Conservation (phyloP, 2,329 filamentous ascomycete species). For the Colletotrichum filicis region DNA sequence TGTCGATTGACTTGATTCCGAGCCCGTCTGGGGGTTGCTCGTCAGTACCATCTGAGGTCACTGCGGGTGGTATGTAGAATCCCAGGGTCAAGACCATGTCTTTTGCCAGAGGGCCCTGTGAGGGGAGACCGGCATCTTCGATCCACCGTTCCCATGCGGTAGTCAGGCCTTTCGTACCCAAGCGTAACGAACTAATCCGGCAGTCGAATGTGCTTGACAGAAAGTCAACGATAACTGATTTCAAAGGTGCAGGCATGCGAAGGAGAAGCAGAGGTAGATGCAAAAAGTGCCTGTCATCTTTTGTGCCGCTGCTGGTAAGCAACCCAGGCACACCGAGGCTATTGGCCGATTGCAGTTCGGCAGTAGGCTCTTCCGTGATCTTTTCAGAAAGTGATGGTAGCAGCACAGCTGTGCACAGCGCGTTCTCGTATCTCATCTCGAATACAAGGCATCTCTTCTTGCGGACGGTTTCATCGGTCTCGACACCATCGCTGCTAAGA, state of each 20-base stretch:
- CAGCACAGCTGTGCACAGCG: constrained; percentile 61
- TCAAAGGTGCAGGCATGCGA: constrained; percentile 65
- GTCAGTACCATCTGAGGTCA: constrained; percentile 9
- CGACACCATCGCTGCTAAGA: constrained; percentile 15
- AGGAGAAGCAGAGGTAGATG: constrained; percentile 64
- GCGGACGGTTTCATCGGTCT: constrained; percentile 2
- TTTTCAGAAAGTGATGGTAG: constrained; percentile 49
- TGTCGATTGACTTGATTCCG: constrained; percentile 59
- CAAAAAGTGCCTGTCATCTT: constrained; percentile 50
- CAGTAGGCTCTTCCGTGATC: not conserved
- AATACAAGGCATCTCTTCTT: constrained; percentile 52
- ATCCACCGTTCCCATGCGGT: constrained; percentile 64
- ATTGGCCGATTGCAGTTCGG: not conserved
- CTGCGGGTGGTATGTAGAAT: constrained; percentile 55
- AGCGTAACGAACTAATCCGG: constrained; percentile 59
- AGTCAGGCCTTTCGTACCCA: constrained; percentile 63
- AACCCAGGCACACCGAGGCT: constrained; percentile 16
- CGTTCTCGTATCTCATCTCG: constrained; percentile 64
- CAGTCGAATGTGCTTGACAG: constrained; percentile 66
- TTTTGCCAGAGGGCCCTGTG: constrained; percentile 48
- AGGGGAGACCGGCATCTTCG: constrained; percentile 47
- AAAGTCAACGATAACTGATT: constrained; percentile 61
- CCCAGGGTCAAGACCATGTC: constrained; percentile 64
- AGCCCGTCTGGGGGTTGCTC: constrained; percentile 36
- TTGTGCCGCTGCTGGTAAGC: not conserved